Evolutionary conservation across 75 land plant species (phyloP), one percentile per base, ranked within the genome.

Genomic region (Larix kaempferi): DNA sequence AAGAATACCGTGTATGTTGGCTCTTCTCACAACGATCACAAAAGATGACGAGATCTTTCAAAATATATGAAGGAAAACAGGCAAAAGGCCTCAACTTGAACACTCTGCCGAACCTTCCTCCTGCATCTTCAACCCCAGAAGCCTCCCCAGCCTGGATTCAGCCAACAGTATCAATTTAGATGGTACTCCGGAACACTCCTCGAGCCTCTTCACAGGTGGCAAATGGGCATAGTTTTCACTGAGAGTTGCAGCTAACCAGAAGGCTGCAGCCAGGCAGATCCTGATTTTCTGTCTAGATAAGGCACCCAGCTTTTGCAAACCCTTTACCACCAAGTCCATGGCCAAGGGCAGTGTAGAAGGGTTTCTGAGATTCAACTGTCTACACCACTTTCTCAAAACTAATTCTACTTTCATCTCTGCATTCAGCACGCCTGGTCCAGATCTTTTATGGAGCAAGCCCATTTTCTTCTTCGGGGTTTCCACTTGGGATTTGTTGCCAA

Each of bases 181-280:
- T 35, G 85, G 85, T 76, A 86, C 88, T 11, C 88, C 82, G 7
- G 81, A 61, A 3, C 65, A 37, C 37, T 69, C 66, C 81, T 80
- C 83, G n/a, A 86, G 73, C 44, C 52, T 52, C 73, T n/a, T 78
- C 77, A 86, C 67, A 21, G 56, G 58, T 74, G 41, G 6, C 56
- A 69, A 25, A 44, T 44, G 52, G 6, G 27, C 21, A 2, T 59
- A 8, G 5, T 71, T 57, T 3, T 27, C 63, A 71, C 27, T 16
- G 2, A 75, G 19, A 35, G 77, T 78, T 76, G 76, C 15, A 6
- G 77, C 82, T 44, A 62, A 57, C 88, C 85, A 86, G 27, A 86
- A 73, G 60, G 85, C 71, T 35, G 79, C 80, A 39, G 83, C 88
- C 14, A 86, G 78, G 23, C 57, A 44, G 15, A 78, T 82, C 14